Evolutionary conservation across 2,329 filamentous ascomycete genomes (phyloP), one percentile per base, ranked within the genome.

Genomic region (Aspergillus chevalieri): DNA sequence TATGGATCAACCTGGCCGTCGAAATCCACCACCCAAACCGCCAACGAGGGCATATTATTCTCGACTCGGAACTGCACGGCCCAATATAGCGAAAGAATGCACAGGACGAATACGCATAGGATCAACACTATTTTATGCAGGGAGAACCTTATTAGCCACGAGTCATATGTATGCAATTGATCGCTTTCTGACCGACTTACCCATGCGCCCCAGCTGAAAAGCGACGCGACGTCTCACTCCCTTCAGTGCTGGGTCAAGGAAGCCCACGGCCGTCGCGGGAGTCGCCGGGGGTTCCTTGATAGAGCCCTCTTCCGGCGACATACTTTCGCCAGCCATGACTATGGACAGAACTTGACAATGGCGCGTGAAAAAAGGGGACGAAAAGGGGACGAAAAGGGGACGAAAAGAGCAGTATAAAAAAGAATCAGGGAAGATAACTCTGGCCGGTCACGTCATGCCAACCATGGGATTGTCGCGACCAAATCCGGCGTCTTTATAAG

Each of bases 1-100:
- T 79, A 83, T 1, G 80, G 80, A 1, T 76, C 69, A 3, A 73
- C 60, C 43, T 74, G 72, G 3, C 77, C 78, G 60, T 86, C 83
- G 54, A 85, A 84, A 61, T 85, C 80, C 24, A 86, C 82, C 2
- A 85, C 76, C 52, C 79, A 77, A 7, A 86, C 71, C 3, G 70
- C 72, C 6, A 85, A 63, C 0, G 68, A 65, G 2, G 65, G 67
- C 15, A 78, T 65, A 47, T 79, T 81, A 42, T 69, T 56, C 9
- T 81, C 70, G 0, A 78, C 71, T 12, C 72, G 58, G 58, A 72
- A 80, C 17, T 85, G 75, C 0, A 77, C 76, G 0, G 69, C 81
- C 82, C 82, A 86, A 65, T 81, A 85, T 2, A 85, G 65, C 0
- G 79, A 83, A 0, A 86, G 61, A 3, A 83, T 71, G 9, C 56